Base-by-base conservation (phyloP, 345 rosid species). In the Noccaea bulbosa region DNA sequence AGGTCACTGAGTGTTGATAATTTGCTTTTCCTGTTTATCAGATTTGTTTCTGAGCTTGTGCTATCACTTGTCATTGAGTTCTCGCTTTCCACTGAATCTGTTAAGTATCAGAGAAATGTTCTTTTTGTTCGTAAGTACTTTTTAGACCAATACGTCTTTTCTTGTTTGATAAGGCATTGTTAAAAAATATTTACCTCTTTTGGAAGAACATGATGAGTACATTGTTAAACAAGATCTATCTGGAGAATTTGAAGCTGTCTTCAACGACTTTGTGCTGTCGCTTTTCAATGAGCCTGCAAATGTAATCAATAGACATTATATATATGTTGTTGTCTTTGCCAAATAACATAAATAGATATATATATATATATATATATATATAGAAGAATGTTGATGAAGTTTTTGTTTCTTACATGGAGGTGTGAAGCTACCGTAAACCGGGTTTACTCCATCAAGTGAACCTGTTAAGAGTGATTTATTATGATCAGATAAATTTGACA, bases 231-330 rank as follows among this genome's bases (percentile, higher is more conserved):
- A 40, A 11, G 67, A 49, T 43, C 11, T 34, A 14, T 62, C 64
- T 16, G 69, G 58, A 34, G 75, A 54, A 51, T 24, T 52, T 1
- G 67, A 67, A 73, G 41, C 49, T 1, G 71, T 15, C 16, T 50
- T 77, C 59, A 69, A 57, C 24, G 65, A 62, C 6, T 49, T 59
- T 46, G 56, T 4, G 67, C 69, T 75, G 22, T 56, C 17, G 56
- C 75, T 71, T 22, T 33, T 60, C 8, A 73, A 6, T 5, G 80
- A 78, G 54, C 58, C 84, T 81, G 68, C 8, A 34, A 12, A 57
- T 39, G 38, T 61, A 39, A 48, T 27, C 27, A 11, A 39, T 16
- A 44, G 5, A 11, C 16, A 50, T 8, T 49, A 20, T n/a, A 22
- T 2, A 58, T 10, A 10, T 35, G 52, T 32, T 20, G 8, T n/a